Evolutionary conservation across 2,329 filamentous ascomycete species (phyloP), one percentile per base, ranked within the genome.

Genomic region (Leptographium galeiforme): DNA sequence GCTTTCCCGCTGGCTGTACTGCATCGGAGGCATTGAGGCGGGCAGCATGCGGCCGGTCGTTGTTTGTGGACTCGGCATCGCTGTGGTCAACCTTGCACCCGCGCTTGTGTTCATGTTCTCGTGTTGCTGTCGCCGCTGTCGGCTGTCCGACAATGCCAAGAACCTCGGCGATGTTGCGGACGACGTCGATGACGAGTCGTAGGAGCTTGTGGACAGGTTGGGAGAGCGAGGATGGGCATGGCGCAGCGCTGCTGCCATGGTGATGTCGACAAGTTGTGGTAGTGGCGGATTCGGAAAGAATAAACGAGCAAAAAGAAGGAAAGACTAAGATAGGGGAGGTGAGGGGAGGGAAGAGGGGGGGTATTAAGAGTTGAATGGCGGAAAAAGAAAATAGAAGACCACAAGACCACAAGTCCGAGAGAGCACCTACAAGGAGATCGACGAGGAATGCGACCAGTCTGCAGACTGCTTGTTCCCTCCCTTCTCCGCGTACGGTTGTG

Each of bases 131-230:
- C 14, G 14, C 12, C 30, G 34, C 16, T 78, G 78, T 61, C 75
- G 73, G 57, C 72, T 67, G 32, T 56, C 45, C 54, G 74, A 69
- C 53, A 19, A 19, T 40, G 14, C 48, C 13, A 41, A 11, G 25
- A 74, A 72, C 59, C 74, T 74, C 50, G 79, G 79, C 19, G 80
- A 83, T 33, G 78, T 76, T 54, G 78, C 74, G 55, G 79, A 81
- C 32, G 79, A 81, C 61, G 80, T 77, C 48, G 79, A 80, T 12
- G 79, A 81, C 56, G 79, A 82, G 67, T 81, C 78, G 73, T 80
- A 82, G 59, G 78, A 81, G 65, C 74, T 73, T 58, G 74, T 76
- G 58, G 78, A 81, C 56, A 71, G 72, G 66, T 81, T 81, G 56
- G 80, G 79, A 55, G 79, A 82, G 67, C 77, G 78, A 62, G 76